phyloP scores from a whole-genome alignment of 2,329 filamentous ascomycete genomes.

The Diaporthe sp. region DNA sequence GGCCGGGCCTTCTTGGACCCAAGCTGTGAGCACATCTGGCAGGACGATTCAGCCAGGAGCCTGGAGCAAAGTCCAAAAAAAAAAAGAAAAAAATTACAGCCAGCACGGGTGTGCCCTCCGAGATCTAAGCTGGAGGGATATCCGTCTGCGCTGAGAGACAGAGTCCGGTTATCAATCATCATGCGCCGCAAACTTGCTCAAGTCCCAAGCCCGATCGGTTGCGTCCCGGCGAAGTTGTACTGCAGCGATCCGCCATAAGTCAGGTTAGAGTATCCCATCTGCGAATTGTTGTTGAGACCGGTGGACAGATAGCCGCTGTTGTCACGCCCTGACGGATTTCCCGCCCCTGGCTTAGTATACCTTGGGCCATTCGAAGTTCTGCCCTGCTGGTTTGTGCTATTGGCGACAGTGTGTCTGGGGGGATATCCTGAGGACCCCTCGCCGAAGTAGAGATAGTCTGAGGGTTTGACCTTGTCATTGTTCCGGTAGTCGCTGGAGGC shows the following conservation, averaged over 20 bases:
- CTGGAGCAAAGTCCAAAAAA: too few species aligned
- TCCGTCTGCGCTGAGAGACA: not conserved
- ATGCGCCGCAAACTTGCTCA: not conserved
- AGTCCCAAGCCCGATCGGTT: conserved; percentile 24
- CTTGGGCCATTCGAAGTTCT: not conserved
- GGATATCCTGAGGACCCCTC: conserved; percentile 47
- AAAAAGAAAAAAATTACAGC: too few species aligned
- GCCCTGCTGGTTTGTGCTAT: not conserved
- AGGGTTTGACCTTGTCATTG: not conserved
- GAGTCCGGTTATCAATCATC: not conserved
- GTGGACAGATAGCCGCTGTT: conserved; percentile 40
- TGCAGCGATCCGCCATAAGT: conserved; percentile 41
- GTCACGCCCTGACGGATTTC: conserved; percentile 34
- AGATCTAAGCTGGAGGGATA: not conserved
- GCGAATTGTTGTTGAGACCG: conserved; percentile 31
- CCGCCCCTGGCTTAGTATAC: not conserved
- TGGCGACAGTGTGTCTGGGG: conserved; percentile 41
- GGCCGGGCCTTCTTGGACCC: not conserved
- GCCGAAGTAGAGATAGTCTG: conserved; percentile 47
- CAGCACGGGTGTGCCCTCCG: not conserved
- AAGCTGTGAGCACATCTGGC: not conserved
- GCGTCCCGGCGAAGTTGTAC: conserved; percentile 38
- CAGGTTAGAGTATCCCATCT: conserved; percentile 38
- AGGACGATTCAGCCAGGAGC: too few species aligned
- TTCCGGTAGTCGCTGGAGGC: not conserved